Percentiles rank a stretch among this genome's conserved stretches.
Conservation (phyloP, 257 asterid genomes). For the Solanum lycopersicoides region DNA sequence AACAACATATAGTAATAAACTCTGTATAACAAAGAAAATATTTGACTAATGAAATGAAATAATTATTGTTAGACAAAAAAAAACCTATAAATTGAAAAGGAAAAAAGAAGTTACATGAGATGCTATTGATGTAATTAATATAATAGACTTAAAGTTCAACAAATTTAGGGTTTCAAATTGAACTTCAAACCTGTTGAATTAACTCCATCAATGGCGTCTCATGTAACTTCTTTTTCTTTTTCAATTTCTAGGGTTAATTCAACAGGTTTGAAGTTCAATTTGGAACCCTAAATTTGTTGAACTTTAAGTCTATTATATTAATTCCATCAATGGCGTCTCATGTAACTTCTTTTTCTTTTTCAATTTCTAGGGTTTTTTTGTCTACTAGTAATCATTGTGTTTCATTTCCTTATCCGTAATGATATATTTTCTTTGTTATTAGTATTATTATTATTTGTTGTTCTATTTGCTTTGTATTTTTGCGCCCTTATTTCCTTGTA, state of each 20-base stretch:
- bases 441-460: not conserved
- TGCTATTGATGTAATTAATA: conserved; percentile 32
- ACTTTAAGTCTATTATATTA: not conserved
- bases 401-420: not conserved
- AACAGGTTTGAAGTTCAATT: conserved; percentile 4
- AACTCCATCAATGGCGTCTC: conserved; percentile 46
- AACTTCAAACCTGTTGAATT: not conserved
- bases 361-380: not conserved
- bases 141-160: not conserved
- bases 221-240: conserved; percentile 19
- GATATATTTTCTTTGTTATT: not conserved
- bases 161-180: conserved; percentile 15
- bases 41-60: too few relatives aligned
- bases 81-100: not conserved
- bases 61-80: not conserved
- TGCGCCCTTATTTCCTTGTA: not conserved
- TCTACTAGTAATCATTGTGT: not conserved
- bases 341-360: conserved; percentile 16
- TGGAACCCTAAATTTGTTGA: conserved; percentile 10
- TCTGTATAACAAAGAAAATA: not conserved
- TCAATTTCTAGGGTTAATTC: not conserved
- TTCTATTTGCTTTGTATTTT: not conserved
- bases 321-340: conserved; percentile 47
- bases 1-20: not conserved
- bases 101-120: conserved; percentile 34